Percentiles rank a stretch among this genome's conserved stretches.
phyloP scores from a whole-genome alignment of 495 filamentous ascomycete genomes.

The Neurospora sp. region DNA sequence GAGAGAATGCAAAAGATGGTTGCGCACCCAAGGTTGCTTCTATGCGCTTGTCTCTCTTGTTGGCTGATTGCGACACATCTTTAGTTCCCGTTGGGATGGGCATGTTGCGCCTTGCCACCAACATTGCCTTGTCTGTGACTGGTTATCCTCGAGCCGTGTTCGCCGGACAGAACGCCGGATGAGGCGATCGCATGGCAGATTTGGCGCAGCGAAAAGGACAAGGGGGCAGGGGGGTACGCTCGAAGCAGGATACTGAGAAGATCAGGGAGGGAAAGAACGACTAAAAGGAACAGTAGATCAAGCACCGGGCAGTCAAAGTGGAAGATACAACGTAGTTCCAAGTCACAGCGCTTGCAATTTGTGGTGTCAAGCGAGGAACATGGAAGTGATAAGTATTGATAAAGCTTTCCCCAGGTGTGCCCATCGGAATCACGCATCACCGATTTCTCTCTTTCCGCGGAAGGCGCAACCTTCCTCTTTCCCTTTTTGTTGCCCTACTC shows the following conservation, averaged over 20 bases:
- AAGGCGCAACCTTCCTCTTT: not conserved
- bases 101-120: not conserved
- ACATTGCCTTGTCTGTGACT: not conserved
- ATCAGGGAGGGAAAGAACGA: not conserved
- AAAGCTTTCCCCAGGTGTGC: not conserved
- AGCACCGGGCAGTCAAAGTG: not conserved
- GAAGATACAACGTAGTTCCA: not conserved
- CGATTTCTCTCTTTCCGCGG: not conserved
- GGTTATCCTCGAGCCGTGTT: not conserved
- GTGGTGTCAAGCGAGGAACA: not conserved
- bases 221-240: not conserved
- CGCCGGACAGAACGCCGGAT: not conserved
- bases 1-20: not conserved
- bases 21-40: constrained; percentile 9
- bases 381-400: not conserved
- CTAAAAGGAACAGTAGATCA: not conserved
- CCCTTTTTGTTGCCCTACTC: not conserved
- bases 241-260: not conserved
- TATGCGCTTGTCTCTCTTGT: constrained; percentile 8
- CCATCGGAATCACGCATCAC: not conserved
- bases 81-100: not conserved
- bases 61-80: not conserved
- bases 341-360: not conserved
- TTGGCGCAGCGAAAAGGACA: not conserved
- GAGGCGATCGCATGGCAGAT: not conserved